Conservation (phyloP, 768 basidiomycete genomes). For the Clitopilus passeckerianus region DNA sequence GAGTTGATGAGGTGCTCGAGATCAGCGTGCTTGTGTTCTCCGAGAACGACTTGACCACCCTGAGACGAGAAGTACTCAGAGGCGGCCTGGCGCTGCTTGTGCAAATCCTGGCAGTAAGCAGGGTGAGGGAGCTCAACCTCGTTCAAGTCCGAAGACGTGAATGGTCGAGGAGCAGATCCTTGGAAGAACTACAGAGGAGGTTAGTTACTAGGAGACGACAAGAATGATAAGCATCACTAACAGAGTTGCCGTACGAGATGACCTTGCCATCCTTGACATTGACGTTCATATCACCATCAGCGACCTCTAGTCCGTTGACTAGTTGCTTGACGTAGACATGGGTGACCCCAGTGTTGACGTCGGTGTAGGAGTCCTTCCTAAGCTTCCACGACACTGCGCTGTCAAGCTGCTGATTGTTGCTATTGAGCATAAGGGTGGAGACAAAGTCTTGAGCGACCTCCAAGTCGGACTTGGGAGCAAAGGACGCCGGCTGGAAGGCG, state of each 20-base stretch:
- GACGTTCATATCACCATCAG: conserved; percentile 89
- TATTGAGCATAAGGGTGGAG: conserved; percentile 41
- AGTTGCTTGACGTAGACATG: conserved; percentile 87
- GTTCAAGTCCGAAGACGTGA: conserved; percentile 3
- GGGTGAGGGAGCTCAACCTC: conserved; percentile 12
- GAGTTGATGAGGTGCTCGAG: background rate
- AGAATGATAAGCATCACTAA: conserved; percentile 22
- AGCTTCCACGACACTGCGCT: conserved; percentile 40
- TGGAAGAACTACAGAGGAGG: conserved; percentile 58
- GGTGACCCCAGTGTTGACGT: conserved; percentile 78
- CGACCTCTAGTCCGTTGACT: conserved; percentile 82
- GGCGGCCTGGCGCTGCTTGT: background rate
- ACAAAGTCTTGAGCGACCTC: conserved; percentile 60
- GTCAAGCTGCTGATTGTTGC: conserved; percentile 28
- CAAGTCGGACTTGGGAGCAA: conserved; percentile 39
- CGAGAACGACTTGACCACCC: background rate
- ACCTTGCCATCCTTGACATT: conserved; percentile 84
- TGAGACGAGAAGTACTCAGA: background rate
- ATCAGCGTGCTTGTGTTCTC: background rate
- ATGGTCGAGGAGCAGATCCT: conserved; percentile 44
- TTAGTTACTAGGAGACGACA: background rate
- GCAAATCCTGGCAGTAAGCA: conserved; percentile 14
- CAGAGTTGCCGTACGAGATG: conserved; percentile 85
- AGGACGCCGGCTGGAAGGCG: conserved; percentile 31
- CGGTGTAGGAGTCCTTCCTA: conserved; percentile 84